These are phyloP conservation scores for Candida caryicola DNA, from an alignment of 805 yeast species.

Conservation along the genomic window DNA sequence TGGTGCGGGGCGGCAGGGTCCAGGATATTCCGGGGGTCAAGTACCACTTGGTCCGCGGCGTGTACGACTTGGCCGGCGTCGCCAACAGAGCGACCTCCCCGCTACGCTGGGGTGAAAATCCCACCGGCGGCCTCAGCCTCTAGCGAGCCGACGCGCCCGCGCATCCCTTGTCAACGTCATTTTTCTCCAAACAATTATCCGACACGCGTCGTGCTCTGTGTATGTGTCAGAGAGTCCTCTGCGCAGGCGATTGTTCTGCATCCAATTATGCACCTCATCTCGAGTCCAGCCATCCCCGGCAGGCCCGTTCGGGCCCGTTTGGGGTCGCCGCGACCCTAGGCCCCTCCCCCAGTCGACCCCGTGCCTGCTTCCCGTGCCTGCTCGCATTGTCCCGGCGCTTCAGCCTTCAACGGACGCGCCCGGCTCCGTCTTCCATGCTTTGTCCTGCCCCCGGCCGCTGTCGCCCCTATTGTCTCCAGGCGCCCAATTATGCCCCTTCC, in stretches of 20 bases:
- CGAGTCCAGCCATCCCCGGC: too few relatives aligned
- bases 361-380: too few relatives aligned
- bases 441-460: neutral
- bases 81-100: constrained; percentile 42
- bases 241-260: neutral
- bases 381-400: too few relatives aligned
- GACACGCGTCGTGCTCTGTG: neutral
- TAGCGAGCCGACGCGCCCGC: too few relatives aligned
- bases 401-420: neutral
- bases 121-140: too few relatives aligned
- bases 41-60: constrained; percentile 91
- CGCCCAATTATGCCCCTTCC: neutral
- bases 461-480: neutral
- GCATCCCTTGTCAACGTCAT: neutral
- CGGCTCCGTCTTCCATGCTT: too few relatives aligned
- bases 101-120: too few relatives aligned
- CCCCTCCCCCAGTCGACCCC: too few relatives aligned
- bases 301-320: too few relatives aligned
- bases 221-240: neutral
- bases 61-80: constrained; percentile 89
- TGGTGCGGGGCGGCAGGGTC: constrained; percentile 96
- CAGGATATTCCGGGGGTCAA: constrained; percentile 98
- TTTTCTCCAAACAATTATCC: neutral
- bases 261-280: neutral
- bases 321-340: too few relatives aligned